Evolutionary conservation across 2,329 filamentous ascomycete species (phyloP).

Genomic region (Penicillium sp.): DNA sequence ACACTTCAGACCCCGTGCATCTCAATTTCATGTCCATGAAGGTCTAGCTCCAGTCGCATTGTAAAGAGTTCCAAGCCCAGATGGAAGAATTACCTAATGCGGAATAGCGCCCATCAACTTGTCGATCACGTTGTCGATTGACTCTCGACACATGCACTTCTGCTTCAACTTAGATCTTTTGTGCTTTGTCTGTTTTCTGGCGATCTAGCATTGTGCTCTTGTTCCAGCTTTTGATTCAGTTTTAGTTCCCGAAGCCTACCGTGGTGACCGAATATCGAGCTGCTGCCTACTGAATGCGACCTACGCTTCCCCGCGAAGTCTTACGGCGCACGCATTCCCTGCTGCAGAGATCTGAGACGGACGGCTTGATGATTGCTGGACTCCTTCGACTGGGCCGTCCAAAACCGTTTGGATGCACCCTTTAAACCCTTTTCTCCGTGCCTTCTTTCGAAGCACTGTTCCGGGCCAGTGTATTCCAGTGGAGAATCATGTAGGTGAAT

Average conservation of each 20-base stretch:
- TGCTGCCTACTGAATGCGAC: constrained; percentile 30
- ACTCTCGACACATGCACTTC: constrained; percentile 10
- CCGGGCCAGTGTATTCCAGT: constrained; percentile 86
- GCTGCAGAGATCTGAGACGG: constrained; percentile 21
- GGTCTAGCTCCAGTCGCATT: background rate
- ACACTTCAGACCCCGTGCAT: background rate
- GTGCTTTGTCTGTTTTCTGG: constrained; percentile 7
- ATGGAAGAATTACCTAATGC: constrained; percentile 21
- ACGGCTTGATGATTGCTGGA: constrained; percentile 41
- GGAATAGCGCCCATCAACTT: constrained; percentile 33
- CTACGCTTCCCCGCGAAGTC: constrained; percentile 31
- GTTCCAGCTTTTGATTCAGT: constrained; percentile 1
- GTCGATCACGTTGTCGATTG: constrained; percentile 29
- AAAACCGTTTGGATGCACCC: constrained; percentile 77
- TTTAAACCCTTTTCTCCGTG: constrained; percentile 96
- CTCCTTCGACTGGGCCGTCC: constrained; percentile 36
- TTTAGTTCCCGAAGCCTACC: background rate
- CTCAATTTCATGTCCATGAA: background rate
- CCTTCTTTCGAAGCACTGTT: constrained; percentile 96
- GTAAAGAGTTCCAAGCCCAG: too few relatives aligned
- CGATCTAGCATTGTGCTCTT: constrained; percentile 9
- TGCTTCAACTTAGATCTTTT: constrained; percentile 10
- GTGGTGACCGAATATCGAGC: constrained; percentile 6
- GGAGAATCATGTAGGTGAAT: constrained; percentile 67
- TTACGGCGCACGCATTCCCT: constrained; percentile 23